Conservation (phyloP, 2,329 filamentous ascomycete genomes). For the Clonostachys byssicola region DNA sequence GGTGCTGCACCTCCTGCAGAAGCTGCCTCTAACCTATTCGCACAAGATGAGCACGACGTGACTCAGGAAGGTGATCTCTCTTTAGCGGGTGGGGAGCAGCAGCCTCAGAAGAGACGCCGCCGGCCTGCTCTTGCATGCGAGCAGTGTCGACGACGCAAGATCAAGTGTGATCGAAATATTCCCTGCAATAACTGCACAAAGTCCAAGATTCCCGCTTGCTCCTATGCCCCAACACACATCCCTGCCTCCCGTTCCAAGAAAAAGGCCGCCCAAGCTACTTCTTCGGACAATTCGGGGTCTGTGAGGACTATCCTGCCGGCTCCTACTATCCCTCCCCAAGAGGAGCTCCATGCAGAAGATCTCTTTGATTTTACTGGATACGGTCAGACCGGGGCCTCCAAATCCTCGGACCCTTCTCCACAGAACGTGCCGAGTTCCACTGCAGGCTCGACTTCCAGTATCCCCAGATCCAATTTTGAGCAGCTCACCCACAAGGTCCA, state of each 20-base stretch:
- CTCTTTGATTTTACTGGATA: too few species aligned
- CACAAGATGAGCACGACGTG: neutral
- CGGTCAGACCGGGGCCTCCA: too few species aligned
- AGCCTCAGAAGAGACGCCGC: slow-evolving; percentile 1
- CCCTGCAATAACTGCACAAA: slow-evolving; percentile 59
- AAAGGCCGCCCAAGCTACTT: neutral
- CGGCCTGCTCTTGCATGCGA: slow-evolving; percentile 3
- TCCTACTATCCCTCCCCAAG: too few species aligned
- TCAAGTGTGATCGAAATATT: slow-evolving; percentile 53
- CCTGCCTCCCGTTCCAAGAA: slow-evolving; percentile 18
- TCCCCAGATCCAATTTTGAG: neutral
- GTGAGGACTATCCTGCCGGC: too few species aligned
- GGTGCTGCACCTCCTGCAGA: neutral
- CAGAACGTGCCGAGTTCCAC: too few species aligned
- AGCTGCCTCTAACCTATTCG: neutral
- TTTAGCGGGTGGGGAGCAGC: neutral
- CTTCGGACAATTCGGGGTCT: too few species aligned
- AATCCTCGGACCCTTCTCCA: too few species aligned
- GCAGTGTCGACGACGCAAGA: slow-evolving; percentile 56
- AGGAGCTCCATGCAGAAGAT: too few species aligned
- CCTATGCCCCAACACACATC: slow-evolving; percentile 37
- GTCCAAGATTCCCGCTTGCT: slow-evolving; percentile 48
- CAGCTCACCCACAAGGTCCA: slow-evolving; percentile 3
- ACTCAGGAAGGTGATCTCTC: neutral
- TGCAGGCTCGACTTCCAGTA: neutral